Evolutionary conservation across 1,284 basidiomycete species (phyloP).

Genomic region (Psilocybe mexicana): DNA sequence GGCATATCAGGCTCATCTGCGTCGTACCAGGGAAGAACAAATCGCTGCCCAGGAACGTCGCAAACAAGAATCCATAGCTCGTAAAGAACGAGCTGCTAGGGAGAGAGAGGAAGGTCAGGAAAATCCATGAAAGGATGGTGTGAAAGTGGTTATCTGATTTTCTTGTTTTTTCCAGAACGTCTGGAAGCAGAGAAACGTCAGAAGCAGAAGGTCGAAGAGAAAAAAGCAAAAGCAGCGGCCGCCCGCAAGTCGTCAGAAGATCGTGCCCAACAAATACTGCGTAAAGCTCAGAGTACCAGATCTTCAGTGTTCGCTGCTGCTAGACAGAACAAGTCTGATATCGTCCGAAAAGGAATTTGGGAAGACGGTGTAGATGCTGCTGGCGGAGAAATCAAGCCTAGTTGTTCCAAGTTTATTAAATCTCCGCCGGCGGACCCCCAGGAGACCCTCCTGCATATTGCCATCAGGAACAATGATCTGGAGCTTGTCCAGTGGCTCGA

Average conservation of each 20-base stretch:
- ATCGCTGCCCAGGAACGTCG: slow-evolving; percentile 52
- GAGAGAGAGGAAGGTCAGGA: slow-evolving; percentile 54
- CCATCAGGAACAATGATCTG: slow-evolving; percentile 50
- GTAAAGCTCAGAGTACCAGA: slow-evolving; percentile 53
- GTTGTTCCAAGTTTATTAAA: slow-evolving; percentile 54
- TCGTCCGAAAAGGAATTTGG: slow-evolving; percentile 65
- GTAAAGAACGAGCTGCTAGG: slow-evolving; percentile 46
- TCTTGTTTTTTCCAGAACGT: slow-evolving; percentile 41
- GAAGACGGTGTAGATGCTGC: slow-evolving; percentile 68
- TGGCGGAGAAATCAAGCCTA: slow-evolving; percentile 63
- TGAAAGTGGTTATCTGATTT: neutral
- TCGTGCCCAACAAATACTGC: slow-evolving; percentile 44
- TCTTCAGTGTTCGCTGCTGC: slow-evolving; percentile 65
- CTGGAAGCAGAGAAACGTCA: slow-evolving; percentile 57
- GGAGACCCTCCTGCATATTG: slow-evolving; percentile 72
- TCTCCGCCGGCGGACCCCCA: slow-evolving; percentile 49
- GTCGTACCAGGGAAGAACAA: slow-evolving; percentile 51
- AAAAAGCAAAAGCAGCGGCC: slow-evolving; percentile 54
- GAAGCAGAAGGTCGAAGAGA: slow-evolving; percentile 51
- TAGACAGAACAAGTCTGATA: slow-evolving; percentile 47
- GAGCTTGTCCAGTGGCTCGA: slow-evolving; percentile 68
- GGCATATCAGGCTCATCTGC: slow-evolving; percentile 53
- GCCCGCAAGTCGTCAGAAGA: slow-evolving; percentile 53
- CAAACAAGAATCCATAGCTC: slow-evolving; percentile 42
- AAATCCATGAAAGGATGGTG: neutral